These are phyloP conservation scores for Capsicum chinense DNA, from an alignment of 257 asterid genomes.

Conservation along the genomic window DNA sequence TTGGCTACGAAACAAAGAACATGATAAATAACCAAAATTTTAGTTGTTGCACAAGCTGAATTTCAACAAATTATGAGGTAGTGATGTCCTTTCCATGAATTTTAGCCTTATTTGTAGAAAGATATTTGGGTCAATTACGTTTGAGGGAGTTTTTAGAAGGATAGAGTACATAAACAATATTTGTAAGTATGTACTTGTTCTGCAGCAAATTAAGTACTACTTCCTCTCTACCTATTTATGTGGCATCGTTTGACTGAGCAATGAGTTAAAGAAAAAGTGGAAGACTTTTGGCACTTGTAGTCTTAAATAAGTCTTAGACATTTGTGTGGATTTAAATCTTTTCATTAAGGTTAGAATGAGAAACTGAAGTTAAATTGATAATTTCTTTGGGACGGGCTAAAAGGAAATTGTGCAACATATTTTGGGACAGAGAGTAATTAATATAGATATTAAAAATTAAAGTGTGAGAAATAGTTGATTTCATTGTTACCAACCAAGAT, in stretches of 20 bases:
- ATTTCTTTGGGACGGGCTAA: background rate
- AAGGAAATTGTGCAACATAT: background rate
- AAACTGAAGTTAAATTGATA: background rate
- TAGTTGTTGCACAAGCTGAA: too few relatives aligned
- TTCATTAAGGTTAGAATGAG: background rate
- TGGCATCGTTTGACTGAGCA: background rate
- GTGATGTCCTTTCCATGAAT: background rate
- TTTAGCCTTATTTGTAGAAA: background rate
- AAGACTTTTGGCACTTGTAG: background rate
- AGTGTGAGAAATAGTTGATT: background rate
- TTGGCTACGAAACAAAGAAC: too few relatives aligned
- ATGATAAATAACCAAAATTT: too few relatives aligned
- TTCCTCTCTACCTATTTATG: background rate
- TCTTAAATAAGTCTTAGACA: background rate
- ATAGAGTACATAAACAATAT: conserved; percentile 4
- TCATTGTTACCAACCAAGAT: background rate
- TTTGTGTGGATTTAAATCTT: background rate
- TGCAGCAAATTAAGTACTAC: background rate
- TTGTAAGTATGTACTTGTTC: background rate
- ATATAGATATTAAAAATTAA: background rate
- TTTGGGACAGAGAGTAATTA: background rate
- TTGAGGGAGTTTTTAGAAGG: conserved; percentile 12
- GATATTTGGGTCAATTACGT: background rate
- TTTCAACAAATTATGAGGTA: too few relatives aligned
- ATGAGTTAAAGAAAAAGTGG: background rate